These are phyloP conservation scores for Penicillium ochrochloron DNA, from an alignment of 495 filamentous ascomycete species.

Conservation along the genomic window DNA sequence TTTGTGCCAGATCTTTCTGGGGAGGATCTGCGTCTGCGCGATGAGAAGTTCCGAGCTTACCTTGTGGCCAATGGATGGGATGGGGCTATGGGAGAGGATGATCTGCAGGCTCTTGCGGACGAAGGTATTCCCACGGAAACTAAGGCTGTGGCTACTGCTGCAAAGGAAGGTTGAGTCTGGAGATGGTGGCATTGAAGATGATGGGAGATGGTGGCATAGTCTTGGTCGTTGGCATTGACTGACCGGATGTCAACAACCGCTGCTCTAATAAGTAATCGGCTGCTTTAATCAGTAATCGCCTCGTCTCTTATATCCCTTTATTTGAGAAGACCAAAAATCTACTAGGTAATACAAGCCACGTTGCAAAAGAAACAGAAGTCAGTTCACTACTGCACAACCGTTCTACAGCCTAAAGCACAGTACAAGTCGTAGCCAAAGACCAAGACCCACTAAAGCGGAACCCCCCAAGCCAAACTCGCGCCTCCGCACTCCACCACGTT, in stretches of 20 bases:
- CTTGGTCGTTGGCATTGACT: background rate
- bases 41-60: conserved; percentile 52
- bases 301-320: background rate
- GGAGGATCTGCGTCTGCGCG: conserved; percentile 47
- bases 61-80: conserved; percentile 53
- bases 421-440: background rate
- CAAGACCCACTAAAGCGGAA: background rate
- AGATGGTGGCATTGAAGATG: background rate
- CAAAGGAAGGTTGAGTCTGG: background rate
- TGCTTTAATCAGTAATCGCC: too few relatives aligned
- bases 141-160: background rate
- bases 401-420: background rate
- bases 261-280: background rate
- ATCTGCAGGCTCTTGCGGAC: conserved; percentile 38
- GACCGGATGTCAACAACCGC: background rate
- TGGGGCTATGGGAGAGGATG: conserved; percentile 52
- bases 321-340: background rate
- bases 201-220: background rate
- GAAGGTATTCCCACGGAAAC: conserved; percentile 25
- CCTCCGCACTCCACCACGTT: conserved; percentile 16
- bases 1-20: conserved; percentile 54
- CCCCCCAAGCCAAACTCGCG: background rate
- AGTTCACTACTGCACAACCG: background rate
- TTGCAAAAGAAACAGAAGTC: background rate
- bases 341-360: conserved; percentile 1